These are phyloP conservation scores for Flaveria sonorensis DNA, from an alignment of 129 eudicot genomes.

Conservation along the genomic window DNA sequence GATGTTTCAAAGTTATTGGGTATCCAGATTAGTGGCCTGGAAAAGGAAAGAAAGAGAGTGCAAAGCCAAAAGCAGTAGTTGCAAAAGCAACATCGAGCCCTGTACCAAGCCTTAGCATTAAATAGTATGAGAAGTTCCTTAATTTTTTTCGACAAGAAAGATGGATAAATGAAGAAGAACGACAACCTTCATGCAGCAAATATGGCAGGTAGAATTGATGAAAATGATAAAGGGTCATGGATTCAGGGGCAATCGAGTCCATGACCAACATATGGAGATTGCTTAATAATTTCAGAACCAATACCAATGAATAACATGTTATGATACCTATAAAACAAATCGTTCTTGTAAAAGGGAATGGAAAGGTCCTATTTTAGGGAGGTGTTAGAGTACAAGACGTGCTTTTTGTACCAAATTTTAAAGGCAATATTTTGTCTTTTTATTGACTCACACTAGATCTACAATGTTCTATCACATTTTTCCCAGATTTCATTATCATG, in stretches of 20 bases:
- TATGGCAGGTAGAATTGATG: not conserved
- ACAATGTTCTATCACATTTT: no score
- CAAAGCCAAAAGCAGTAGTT: no score
- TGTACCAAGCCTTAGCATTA: not conserved
- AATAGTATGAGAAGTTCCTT: not conserved
- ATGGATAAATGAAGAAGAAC: not conserved
- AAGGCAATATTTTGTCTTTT: not conserved
- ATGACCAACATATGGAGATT: not conserved
- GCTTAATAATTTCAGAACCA: no score
- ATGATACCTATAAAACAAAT: not conserved
- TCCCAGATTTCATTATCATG: no score
- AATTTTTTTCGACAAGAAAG: no score
- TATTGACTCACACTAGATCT: not conserved
- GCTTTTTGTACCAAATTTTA: no score
- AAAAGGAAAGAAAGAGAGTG: no score
- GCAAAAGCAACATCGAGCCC: not conserved
- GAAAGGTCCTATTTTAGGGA: not conserved
- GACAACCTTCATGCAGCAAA: not conserved
- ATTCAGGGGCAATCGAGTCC: not conserved
- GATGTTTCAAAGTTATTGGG: not conserved
- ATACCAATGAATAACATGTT: not conserved
- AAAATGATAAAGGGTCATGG: not conserved
- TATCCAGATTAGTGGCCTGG: no score
- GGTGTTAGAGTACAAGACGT: not conserved
- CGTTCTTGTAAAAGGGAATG: not conserved